A percentile compares a stretch with the other conserved stretches of the same genome.
Conservation (phyloP, 1,139 yeast genomes). For the Scheffersomyces segobiensis region DNA sequence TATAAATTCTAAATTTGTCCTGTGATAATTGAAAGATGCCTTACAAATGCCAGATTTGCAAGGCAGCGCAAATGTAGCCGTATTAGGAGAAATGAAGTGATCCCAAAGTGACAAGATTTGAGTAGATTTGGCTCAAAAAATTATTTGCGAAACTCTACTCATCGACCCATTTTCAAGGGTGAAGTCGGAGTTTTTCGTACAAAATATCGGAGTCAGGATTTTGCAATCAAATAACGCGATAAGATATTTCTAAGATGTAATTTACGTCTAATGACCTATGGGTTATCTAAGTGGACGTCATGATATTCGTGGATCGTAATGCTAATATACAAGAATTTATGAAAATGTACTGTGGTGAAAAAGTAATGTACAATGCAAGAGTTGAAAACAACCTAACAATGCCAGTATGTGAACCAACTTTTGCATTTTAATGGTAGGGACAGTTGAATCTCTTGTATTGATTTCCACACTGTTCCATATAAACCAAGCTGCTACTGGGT, state of each 20-base stretch:
- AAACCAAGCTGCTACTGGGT: constrained; percentile 5
- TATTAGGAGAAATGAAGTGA: background rate
- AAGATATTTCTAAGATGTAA: background rate
- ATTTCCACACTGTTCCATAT: constrained; percentile 3
- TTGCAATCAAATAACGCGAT: background rate
- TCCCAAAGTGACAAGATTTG: background rate
- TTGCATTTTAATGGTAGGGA: background rate
- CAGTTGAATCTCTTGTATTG: constrained; percentile 2
- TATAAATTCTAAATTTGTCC: background rate
- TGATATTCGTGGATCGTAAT: background rate
- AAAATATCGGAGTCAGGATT: background rate
- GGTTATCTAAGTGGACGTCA: background rate
- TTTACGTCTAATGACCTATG: background rate
- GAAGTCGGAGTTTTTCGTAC: background rate
- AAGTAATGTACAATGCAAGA: background rate
- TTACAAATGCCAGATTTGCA: background rate
- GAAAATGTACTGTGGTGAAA: background rate
- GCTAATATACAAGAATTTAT: background rate
- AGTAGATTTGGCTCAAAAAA: background rate
- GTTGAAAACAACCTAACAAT: background rate
- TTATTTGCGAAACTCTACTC: background rate
- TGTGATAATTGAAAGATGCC: background rate
- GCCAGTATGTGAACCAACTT: background rate
- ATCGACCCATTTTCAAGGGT: background rate
- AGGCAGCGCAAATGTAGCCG: background rate